These are phyloP conservation scores for Apiotrichum veenhuisii DNA, from an alignment of 1,284 basidiomycete species.

Conservation along the genomic window DNA sequence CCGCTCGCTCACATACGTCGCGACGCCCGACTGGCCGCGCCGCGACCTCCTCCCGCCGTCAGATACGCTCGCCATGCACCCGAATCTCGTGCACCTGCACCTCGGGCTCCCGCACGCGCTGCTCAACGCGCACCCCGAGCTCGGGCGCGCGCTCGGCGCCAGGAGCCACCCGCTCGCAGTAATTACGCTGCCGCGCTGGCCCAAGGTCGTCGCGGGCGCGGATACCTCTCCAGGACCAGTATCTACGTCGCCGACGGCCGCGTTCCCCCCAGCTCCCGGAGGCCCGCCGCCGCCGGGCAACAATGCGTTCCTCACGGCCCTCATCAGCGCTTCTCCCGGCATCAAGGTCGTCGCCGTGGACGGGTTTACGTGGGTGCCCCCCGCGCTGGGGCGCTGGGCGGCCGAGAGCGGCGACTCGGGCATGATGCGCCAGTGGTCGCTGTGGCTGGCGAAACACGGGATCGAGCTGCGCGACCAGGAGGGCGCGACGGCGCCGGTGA, in stretches of 20 bases:
- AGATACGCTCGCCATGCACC: conserved; percentile 29
- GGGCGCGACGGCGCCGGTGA: conserved; percentile 23
- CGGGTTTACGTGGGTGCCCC: conserved; percentile 42
- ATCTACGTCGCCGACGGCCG: neutral
- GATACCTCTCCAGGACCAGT: conserved; percentile 1
- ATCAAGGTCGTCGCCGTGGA: conserved; percentile 30
- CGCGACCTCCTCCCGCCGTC: conserved; percentile 62
- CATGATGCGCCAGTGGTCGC: conserved; percentile 38
- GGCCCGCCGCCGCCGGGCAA: conserved; percentile 1
- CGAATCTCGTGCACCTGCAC: conserved; percentile 41
- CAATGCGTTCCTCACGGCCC: conserved; percentile 19
- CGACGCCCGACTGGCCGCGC: conserved; percentile 62
- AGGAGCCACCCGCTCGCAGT: conserved; percentile 57
- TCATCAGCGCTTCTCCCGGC: conserved; percentile 1
- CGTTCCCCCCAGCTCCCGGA: neutral
- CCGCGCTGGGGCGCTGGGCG: conserved; percentile 33
- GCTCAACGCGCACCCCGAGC: conserved; percentile 20
- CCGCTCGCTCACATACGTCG: conserved; percentile 58
- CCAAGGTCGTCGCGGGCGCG: conserved; percentile 10
- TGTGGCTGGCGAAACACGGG: conserved; percentile 17
- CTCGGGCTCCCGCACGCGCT: conserved; percentile 36
- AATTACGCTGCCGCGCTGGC: conserved; percentile 60
- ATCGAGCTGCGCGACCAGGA: conserved; percentile 42
- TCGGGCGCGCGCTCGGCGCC: conserved; percentile 3
- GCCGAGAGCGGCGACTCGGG: conserved; percentile 38